These are phyloP conservation scores for Simplicillium sp. DNA, from an alignment of 2,329 filamentous ascomycete genomes.

Conservation along the genomic window DNA sequence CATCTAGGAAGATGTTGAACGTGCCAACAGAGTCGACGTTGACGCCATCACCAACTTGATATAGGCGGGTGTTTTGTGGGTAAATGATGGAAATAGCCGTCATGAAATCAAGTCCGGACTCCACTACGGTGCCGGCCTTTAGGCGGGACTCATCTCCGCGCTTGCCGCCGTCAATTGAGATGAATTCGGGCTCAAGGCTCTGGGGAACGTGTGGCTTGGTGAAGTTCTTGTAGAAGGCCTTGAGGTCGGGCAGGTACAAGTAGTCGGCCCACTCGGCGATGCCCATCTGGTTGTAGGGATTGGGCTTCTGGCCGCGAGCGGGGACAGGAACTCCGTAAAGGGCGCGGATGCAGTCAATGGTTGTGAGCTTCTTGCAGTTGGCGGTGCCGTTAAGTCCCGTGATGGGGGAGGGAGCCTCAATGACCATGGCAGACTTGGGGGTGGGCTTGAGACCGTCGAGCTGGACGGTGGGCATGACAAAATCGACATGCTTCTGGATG, in stretches of 20 bases:
- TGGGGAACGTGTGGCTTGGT: conserved; percentile 27
- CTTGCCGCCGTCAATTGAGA: conserved; percentile 33
- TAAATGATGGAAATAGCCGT: conserved; percentile 40
- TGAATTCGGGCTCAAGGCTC: conserved; percentile 28
- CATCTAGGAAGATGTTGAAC: conserved; percentile 30
- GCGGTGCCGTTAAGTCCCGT: not conserved
- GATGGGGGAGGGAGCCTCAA: not conserved
- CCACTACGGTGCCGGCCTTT: conserved; percentile 18
- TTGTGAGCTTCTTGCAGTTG: conserved; percentile 43
- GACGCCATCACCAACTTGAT: conserved; percentile 13
- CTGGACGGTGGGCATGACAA: conserved; percentile 27
- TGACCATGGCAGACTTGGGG: not conserved
- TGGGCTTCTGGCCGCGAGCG: conserved; percentile 15
- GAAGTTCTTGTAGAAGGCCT: conserved; percentile 34
- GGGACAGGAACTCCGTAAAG: conserved; percentile 29
- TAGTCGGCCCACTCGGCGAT: conserved; percentile 41
- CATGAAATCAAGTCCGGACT: conserved; percentile 42
- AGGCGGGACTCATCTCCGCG: conserved; percentile 12
- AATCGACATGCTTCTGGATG: conserved; percentile 24
- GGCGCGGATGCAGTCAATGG: conserved; percentile 41
- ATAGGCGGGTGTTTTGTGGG: conserved; percentile 37
- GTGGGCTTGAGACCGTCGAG: conserved; percentile 14
- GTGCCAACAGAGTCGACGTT: not conserved
- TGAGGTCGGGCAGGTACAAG: conserved; percentile 36
- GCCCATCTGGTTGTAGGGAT: conserved; percentile 34